Base-by-base conservation (phyloP, 768 basidiomycete species). In the Kwoniella sp. region DNA sequence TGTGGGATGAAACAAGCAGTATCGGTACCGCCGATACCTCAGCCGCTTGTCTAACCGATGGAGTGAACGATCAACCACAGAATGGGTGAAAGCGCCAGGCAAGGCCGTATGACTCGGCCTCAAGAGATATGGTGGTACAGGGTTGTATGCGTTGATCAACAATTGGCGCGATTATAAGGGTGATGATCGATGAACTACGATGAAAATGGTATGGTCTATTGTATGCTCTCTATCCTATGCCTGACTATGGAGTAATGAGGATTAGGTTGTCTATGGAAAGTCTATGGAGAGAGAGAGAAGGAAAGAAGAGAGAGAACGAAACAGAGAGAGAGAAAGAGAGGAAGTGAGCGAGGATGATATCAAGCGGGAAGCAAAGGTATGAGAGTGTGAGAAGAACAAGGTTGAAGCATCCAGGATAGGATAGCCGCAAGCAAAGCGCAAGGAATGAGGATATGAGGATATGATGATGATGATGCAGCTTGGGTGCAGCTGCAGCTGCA, bases 391-490 rank as follows among this genome's bases (percentile, higher is more conserved):
- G n/a, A n/a, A n/a, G n/a, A n/a, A n/a, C n/a, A n/a, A n/a, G n/a
- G n/a, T n/a, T n/a, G n/a, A n/a, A n/a, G n/a, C n/a, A n/a, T n/a
- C n/a, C n/a, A n/a, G n/a, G n/a, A n/a, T n/a, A n/a, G n/a, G n/a
- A n/a, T n/a, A n/a, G n/a, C n/a, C n/a, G n/a, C n/a, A n/a, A n/a
- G n/a, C n/a, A n/a, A n/a, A n/a, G n/a, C n/a, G n/a, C 15, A 17
- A 45, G 41, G 41, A 45, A 45, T 45, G 41, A 45, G 41, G 41
- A 34, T n/a, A n/a, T n/a, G n/a, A n/a, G n/a, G n/a, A n/a, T n/a
- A 45, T 45, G 41, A 45, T 45, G 41, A 45, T 45, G 41, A 45
- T 45, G 41, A 45, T 45, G 41, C 34, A n/a, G n/a, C n/a, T n/a
- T n/a, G n/a, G n/a, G n/a, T n/a, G n/a, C n/a, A n/a, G n/a, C n/a